Base-by-base conservation (phyloP, 345 rosid genomes). In the Punica granatum region DNA sequence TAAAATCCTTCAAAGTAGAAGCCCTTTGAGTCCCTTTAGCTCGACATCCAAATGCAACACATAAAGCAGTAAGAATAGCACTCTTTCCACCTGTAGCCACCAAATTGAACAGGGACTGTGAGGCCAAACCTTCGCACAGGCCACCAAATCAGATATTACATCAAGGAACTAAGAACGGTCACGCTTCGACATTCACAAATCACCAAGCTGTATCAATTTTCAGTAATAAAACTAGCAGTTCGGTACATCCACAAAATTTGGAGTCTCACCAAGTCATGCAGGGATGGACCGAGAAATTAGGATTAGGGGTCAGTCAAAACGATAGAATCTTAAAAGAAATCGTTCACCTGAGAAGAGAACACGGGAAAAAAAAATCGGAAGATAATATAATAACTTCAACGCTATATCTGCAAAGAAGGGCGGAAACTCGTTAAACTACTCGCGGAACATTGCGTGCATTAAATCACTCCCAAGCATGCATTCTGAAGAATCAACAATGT, bases 11-110 rank as follows among this genome's bases (percentile, higher is more conserved):
- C 64, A 89, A 70, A 6, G 85, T 80, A 36, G 92, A 67, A 16
- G 96, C 98, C 33, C 97, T 85, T 69, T 93, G 95, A 65, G 98
- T 93, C 64, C 92, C 92, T 78, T 74, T 89, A 0, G 98, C 98
- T 63, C 97, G 88, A 75, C 90, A 82, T 0, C 98, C 98, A 56
- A 93, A 93, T 16, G 96, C 97, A 68, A 93, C 70, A 70, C 97
- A 91, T 14, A 93, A 77, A 67, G 97, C 98, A 65, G 98, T 89
- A 76, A 93, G 71, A 62, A 93, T 82, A 14, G 96, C 97, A 75
- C 98, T 90, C 76, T 93, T 93, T 16, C 98, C 97, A 74, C 98
- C 98, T 90, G 78, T 30, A 23, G 69, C 34, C 60, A 54, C 32
- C 33, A 56, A 56, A 56, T 56, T 30, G 13, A 56, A 26, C 16